Evolutionary conservation across 2,329 filamentous ascomycete species (phyloP), one percentile per base, ranked within the genome.

Genomic region (Trichothecium roseum): DNA sequence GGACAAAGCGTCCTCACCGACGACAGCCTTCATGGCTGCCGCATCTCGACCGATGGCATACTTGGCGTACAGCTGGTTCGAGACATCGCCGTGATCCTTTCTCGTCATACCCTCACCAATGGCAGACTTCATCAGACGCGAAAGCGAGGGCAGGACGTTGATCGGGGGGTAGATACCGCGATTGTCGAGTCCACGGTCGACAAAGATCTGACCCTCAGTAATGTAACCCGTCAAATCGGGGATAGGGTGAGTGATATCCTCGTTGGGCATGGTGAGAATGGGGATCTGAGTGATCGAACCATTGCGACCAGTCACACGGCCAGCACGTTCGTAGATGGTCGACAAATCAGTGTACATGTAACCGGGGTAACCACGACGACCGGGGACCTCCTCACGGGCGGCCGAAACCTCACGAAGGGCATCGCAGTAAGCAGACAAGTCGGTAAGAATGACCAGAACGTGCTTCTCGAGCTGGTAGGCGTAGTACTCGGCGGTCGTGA

Each of bases 271-370:
- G 49, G 91, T 95, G 65, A 98, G 63, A 59, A 98, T 98, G 41
- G 91, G 91, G 53, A 98, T 95, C 67, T 98, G 91, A 15, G 93
- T 98, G 53, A 98, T 98, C 52, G 91, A 98, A 41, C 93, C 91
- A 54, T 96, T 95, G 51, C 93, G 84, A 50, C 93, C 93, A 54
- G 86, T 72, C 34, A 98, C 91, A 83, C 91, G 91, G 55, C 91
- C 91, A 50, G 91, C 91, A 68, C 91, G 88, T 68, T 98, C 91
- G 72, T 98, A 98, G 53, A 98, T 95, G 56, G 91, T 98, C 40
- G 91, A 95, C 79, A 98, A 84, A 78, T 98, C 93, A 49, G 91
- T 98, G 73, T 98, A 98, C 91, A 98, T 98, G 75, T 98, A 98
- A 84, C 91, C 91, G 36, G 91, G 91, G 70, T 91, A 98, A 75